Evolutionary conservation across 495 filamentous ascomycete genomes (phyloP).

Genomic region (Mytilinidion resinicola): DNA sequence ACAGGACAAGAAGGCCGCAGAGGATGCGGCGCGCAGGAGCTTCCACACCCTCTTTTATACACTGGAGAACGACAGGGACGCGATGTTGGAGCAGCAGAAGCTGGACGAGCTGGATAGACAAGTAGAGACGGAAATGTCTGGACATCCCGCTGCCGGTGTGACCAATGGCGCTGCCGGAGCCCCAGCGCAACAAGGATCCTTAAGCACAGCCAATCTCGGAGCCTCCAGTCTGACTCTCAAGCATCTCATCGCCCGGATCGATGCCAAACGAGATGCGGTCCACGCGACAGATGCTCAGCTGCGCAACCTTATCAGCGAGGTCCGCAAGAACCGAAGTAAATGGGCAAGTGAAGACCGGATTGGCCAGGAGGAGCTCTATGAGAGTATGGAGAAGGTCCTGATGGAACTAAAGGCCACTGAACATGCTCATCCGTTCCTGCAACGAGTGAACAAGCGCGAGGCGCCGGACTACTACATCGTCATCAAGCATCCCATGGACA

Average conservation of each 20-base stretch:
- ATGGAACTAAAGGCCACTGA: conserved; percentile 94
- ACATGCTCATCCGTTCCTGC: conserved; percentile 88
- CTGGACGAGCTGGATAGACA: conserved; percentile 94
- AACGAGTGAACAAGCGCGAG: conserved; percentile 90
- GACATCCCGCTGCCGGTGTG: conserved; percentile 50
- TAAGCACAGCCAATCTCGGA: conserved; percentile 89
- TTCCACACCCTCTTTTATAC: conserved; percentile 93
- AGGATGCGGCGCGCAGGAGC: conserved; percentile 80
- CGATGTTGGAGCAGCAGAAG: conserved; percentile 96
- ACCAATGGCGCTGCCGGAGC: conserved; percentile 39
- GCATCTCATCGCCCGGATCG: conserved; percentile 91
- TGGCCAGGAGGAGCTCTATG: conserved; percentile 95
- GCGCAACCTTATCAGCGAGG: conserved; percentile 87
- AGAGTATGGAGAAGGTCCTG: conserved; percentile 90
- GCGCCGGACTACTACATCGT: conserved; percentile 92
- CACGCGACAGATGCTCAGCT: conserved; percentile 87
- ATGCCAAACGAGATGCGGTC: conserved; percentile 81
- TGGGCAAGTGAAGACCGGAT: conserved; percentile 98
- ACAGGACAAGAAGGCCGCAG: conserved; percentile 86
- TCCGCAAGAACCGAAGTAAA: conserved; percentile 94
- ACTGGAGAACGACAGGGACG: conserved; percentile 85
- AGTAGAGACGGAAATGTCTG: conserved; percentile 85
- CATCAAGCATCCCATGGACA: conserved; percentile 97
- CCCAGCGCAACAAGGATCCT: conserved; percentile 64
- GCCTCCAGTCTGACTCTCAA: conserved; percentile 96